These are phyloP conservation scores for Capsicum baccatum DNA, from an alignment of 257 asterid species.

Conservation along the genomic window DNA sequence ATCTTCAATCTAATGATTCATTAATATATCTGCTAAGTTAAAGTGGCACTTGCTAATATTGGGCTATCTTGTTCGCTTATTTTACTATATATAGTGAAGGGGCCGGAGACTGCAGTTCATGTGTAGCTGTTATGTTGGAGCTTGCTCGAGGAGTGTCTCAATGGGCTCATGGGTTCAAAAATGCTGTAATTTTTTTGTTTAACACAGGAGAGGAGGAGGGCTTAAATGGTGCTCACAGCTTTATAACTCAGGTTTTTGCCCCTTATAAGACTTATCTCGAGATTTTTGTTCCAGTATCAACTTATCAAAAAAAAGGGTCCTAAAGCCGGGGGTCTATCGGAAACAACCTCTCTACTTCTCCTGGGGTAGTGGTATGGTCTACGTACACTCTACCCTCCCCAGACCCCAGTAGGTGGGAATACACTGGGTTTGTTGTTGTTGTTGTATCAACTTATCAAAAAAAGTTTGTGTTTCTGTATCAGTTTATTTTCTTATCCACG, in stretches of 20 bases:
- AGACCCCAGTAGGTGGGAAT: no score
- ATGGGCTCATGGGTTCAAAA: constrained; percentile 97
- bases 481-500: background rate
- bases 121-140: constrained; percentile 96
- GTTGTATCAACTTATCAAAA: background rate
- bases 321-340: no score
- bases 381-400: no score
- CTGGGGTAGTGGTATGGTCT: no score
- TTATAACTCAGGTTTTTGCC: constrained; percentile 82
- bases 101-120: constrained; percentile 98
- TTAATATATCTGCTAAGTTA: background rate
- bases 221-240: constrained; percentile 96
- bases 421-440: no score
- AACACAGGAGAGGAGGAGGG: constrained; percentile 99
- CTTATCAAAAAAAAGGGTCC: background rate
- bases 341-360: no score
- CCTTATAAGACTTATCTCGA: background rate
- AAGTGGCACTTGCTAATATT: constrained; percentile 7
- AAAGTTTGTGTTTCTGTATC: background rate
- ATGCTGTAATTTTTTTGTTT: constrained; percentile 79
- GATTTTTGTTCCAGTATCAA: background rate
- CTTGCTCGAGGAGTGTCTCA: constrained; percentile 98
- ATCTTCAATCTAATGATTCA: constrained; percentile 9
- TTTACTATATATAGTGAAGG: constrained; percentile 79
- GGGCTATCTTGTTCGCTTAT: background rate